Evolutionary conservation across 108 stramenopile genomes (phyloP), one percentile per base, ranked within the genome.

Genomic region (Cyclotella sp.): DNA sequence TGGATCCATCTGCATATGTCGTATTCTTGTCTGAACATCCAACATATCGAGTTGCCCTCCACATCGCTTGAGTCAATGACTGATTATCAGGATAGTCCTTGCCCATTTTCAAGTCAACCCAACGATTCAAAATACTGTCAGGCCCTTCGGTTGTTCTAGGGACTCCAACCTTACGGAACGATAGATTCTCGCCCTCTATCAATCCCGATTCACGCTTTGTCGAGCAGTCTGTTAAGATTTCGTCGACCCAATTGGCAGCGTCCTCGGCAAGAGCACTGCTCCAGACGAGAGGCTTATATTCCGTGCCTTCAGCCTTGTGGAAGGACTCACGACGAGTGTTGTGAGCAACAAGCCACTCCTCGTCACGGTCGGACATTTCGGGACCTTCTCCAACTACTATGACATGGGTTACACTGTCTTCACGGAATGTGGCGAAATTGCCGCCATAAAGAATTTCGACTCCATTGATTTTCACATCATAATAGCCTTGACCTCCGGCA

Each of bases 1-100:
- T 28, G n/a, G 13, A 24, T 0, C 72, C 82, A 60, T 81, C 47
- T 0, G 52, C n/a, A 7, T 26, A n/a, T 11, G 6, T 19, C 24
- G 12, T 46, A 24, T 43, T 53, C 40, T 39, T 57, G 19, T 77
- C 73, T 29, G 69, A 40, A 45, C 84, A 84, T 19, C 84, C 84
- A 7, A 84, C 70, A 62, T 77, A 84, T 13, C 72, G 41, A 2
- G 84, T 72, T 27, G 67, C 70, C 29, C 77, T 66, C 77, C 77
- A 78, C 44, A 78, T 57, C 3, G 57, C 77, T 67, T 78, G 77
- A 14, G 77, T 78, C 41, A 64, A 42, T n/a, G 70, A 71, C 8
- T 68, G 60, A 66, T 78, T 78, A 9, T 71, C 44, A 0, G 77
- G 77, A 40, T 67, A 78, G n/a, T n/a, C 27, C 27, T 72, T 53